Percentiles rank a stretch among this genome's conserved stretches.
These are phyloP conservation scores for Citropsis articulata DNA, from an alignment of 345 rosid genomes.

Conservation along the genomic window DNA sequence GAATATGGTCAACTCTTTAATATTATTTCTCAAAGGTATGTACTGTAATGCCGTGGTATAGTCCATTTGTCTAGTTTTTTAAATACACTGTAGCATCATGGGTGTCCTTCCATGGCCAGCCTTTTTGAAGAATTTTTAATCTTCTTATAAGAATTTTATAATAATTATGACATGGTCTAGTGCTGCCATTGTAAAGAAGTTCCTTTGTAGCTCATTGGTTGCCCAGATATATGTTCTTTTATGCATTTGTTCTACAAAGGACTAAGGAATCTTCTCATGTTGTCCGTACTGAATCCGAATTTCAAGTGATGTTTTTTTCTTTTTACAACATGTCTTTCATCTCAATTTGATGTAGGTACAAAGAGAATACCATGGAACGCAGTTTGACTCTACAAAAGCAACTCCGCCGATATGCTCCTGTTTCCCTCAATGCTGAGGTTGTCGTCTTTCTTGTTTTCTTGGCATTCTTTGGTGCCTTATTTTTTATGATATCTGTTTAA, in stretches of 20 bases:
- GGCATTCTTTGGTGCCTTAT: not conserved
- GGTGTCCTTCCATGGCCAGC: not conserved
- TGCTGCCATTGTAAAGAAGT: not conserved
- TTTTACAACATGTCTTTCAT: slow-evolving; percentile 15
- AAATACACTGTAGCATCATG: not conserved
- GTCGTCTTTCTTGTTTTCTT: slow-evolving; percentile 14
- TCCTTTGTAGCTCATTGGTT: not conserved
- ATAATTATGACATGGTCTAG: not conserved
- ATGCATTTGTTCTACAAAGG: not conserved
- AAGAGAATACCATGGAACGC: slow-evolving; percentile 47
- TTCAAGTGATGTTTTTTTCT: not conserved
- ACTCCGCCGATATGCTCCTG: slow-evolving; percentile 69
- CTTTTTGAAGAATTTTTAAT: not conserved
- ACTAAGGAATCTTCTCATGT: slow-evolving; percentile 1
- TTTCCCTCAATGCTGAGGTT: slow-evolving; percentile 75
- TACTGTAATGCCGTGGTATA: not conserved
- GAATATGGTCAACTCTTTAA: slow-evolving; percentile 73
- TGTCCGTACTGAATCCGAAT: not conserved
- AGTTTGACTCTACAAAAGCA: slow-evolving; percentile 65
- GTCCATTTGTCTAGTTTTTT: slow-evolving; percentile 1
- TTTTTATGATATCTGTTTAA: slow-evolving; percentile 4
- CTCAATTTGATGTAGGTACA: slow-evolving; percentile 55
- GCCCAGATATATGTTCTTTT: not conserved
- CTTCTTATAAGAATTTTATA: not conserved
- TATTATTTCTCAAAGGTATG: slow-evolving; percentile 64